Base-by-base conservation (phyloP, 768 basidiomycete species). In the Suillus placidus region DNA sequence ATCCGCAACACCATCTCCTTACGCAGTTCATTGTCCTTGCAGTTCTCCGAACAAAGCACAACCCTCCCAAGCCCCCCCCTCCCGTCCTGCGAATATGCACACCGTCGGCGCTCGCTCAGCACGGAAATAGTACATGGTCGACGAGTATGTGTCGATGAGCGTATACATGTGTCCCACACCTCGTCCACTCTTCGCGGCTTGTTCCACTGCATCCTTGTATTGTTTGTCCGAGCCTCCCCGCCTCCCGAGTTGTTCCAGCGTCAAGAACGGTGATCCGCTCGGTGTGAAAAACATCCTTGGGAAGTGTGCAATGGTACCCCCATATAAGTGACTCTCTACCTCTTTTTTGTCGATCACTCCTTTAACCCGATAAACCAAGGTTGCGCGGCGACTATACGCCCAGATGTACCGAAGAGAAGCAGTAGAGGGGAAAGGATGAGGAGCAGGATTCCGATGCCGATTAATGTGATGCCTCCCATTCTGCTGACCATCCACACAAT, bases 311-410 rank as follows among this genome's bases (percentile, higher is more conserved):
- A 55, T 37, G 2, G 67, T 43, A 4, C 65, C 65, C 2, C 71
- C 70, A 13, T 71, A 71, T 37, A 71, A 23, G 14, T 60, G 65
- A 18, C 45, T 30, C 16, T 62, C 35, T 12, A 62, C 67, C 3
- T 61, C n/a, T 26, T 67, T 23, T 8, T 37, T 43, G 30, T 64
- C 47, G 42, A 71, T 16, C 49, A 69, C 64, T 1, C 71, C 71
- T n/a, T 71, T 71, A 30, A 71, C 64, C 71, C 71, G 3, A 71
- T 66, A 13, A 71, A 32, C 71, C 71, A 71, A 2, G 71, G 71
- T n/a, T 71, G 66, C 3, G 66, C 16, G 16, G 2, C 13, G 2
- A 69, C 12, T 34, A 71, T 54, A 16, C 70, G 70, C 12, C 70
- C 71, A 32, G 67, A 65, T 23, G 65, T 56, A 20, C 68, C 64